Evolutionary conservation across 176 grass and related monocot species (phyloP).

Genomic region (Panicum miliaceum): DNA sequence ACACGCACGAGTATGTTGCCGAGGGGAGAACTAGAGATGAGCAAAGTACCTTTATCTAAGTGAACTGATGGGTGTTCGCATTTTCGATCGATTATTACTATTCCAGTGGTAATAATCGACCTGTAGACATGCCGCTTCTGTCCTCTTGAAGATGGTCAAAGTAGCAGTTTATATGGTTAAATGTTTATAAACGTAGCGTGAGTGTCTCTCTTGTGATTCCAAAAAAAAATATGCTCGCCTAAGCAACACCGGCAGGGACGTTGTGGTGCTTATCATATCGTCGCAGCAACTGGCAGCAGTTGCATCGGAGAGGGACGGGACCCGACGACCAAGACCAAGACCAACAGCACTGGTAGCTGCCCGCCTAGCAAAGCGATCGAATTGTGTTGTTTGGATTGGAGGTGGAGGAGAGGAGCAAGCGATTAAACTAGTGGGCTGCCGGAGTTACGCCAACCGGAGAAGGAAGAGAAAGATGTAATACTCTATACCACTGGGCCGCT

Average conservation of each 20-base stretch:
- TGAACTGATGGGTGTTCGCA: too few species aligned
- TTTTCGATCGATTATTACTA: too few species aligned
- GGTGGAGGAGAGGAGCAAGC: background rate
- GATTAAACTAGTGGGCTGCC: background rate
- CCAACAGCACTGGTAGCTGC: background rate
- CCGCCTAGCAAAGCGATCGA: background rate
- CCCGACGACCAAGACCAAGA: background rate
- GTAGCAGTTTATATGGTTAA: too few species aligned
- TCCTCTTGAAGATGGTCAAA: too few species aligned
- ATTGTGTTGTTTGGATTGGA: background rate
- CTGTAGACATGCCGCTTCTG: too few species aligned
- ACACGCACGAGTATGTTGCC: too few species aligned
- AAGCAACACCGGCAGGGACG: background rate
- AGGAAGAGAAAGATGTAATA: background rate
- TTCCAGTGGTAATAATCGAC: too few species aligned
- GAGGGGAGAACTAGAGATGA: too few species aligned
- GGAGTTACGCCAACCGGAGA: constrained; percentile 11
- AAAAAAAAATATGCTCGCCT: too few species aligned
- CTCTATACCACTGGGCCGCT: background rate
- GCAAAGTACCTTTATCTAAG: too few species aligned
- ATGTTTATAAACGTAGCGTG: too few species aligned
- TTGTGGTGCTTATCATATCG: background rate
- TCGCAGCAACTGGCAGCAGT: background rate
- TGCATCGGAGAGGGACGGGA: background rate
- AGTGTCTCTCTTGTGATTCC: too few species aligned